Base-by-base conservation (phyloP, 225 moss, liverwort and hornwort genomes). In the Sphagnum contortum region DNA sequence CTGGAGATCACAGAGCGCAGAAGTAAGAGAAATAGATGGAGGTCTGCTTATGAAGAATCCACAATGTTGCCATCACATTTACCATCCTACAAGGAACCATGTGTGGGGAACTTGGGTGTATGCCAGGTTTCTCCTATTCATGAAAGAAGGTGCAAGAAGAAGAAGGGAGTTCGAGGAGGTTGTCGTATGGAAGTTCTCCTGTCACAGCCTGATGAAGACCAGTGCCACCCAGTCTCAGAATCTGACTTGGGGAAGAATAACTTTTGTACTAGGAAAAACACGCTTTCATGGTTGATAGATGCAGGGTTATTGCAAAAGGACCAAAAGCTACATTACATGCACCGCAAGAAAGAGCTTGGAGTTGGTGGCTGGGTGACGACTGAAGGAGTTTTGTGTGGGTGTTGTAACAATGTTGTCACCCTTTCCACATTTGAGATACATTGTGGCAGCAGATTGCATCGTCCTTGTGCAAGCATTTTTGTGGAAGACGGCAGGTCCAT, bases 381-480 rank as follows among this genome's bases (percentile, higher is more conserved):
- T 48, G 94, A 89, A 13, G 94, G 94, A 54, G 89, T 94, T 58
- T 74, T 83, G 57, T 94, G 94, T 75, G 73, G 85, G 68, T 91
- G 91, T 64, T 94, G 94, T 67, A 71, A 74, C 44, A 79, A 77
- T 63, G 53, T 91, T 47, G 85, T 91, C 61, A 91, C 94, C 50
- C 77, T 94, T 50, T 94, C 94, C 3, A 88, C 75, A 55, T 94
- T 94, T 58, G 94, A 94, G 76, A 87, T 83, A 66, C 94, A 94
- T 71, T 91, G 91, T 69, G 94, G 94, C 48, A 94, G 94, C 77
- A 91, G 87, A 80, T 83, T 94, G 73, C 94, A 94, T 74, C 81
- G 94, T 55, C 94, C 94, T 64, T 91, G 94, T 66, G 91, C 91
- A 63, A 94, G 91, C 60, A 94, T 94, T 65, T 94, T 81, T 68